phyloP scores from a whole-genome alignment of 148 eudicot species.

The Vaccinium myrtillus region DNA sequence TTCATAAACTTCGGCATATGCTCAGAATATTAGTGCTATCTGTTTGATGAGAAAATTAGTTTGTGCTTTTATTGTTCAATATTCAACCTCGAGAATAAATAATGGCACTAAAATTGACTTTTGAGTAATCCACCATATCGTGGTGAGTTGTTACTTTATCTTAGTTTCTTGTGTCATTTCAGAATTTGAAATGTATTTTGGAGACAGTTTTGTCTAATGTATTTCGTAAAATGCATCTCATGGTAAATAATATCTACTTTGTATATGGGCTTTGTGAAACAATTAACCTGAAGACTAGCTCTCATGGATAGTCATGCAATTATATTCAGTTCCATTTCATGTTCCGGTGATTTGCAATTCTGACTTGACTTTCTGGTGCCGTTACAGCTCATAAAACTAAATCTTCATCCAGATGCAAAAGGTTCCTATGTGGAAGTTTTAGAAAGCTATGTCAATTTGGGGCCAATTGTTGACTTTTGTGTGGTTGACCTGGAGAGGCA shows the following conservation, averaged over 20 bases:
- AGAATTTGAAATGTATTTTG: neutral
- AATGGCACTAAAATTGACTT: neutral
- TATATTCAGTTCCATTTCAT: neutral
- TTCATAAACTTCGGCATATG: neutral
- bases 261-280: neutral
- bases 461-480: slow-evolving; percentile 95
- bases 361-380: slow-evolving; percentile 13
- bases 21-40: neutral
- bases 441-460: slow-evolving; percentile 91
- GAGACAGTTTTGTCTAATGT: neutral
- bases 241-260: neutral
- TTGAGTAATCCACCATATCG: neutral
- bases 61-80: neutral
- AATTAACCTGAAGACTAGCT: neutral
- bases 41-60: neutral
- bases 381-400: slow-evolving; percentile 82
- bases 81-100: neutral
- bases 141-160: neutral
- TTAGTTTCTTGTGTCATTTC: neutral
- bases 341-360: neutral
- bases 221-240: neutral
- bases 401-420: slow-evolving; percentile 86
- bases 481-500: slow-evolving; percentile 98
- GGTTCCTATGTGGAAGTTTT: slow-evolving; percentile 96
- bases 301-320: neutral